Evolutionary conservation across 2,329 filamentous ascomycete genomes (phyloP).

Genomic region (Podosphaera xanthii): DNA sequence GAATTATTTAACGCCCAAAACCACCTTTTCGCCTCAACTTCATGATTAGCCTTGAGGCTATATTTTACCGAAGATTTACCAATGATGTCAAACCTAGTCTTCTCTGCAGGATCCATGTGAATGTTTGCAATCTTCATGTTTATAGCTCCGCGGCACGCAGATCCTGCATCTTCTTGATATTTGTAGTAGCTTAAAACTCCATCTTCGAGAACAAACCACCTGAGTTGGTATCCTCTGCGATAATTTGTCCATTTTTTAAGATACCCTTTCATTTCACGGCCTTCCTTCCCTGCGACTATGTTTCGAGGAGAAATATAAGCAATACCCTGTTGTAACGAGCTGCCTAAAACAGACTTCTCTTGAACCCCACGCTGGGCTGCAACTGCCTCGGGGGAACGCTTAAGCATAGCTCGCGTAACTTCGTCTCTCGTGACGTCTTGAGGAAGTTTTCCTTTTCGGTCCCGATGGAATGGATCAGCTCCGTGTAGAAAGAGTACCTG

Average conservation of each 20-base stretch:
- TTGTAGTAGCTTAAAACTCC: conserved; percentile 98
- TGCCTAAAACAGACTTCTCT: conserved; percentile 85
- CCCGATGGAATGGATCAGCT: conserved; percentile 83
- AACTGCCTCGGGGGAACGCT: conserved; percentile 81
- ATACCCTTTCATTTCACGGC: conserved; percentile 93
- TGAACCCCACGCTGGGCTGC: conserved; percentile 89
- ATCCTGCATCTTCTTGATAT: conserved; percentile 90
- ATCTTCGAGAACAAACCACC: conserved; percentile 96
- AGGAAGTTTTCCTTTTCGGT: conserved; percentile 83
- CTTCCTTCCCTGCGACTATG: conserved; percentile 55
- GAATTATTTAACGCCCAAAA: conserved; percentile 98
- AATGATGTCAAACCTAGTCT: conserved; percentile 91
- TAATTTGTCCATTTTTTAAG: conserved; percentile 99
- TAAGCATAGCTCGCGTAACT: conserved; percentile 64
- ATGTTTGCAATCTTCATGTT: conserved; percentile 94
- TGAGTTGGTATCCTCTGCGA: conserved; percentile 81
- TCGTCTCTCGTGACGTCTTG: conserved; percentile 96
- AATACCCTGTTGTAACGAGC: conserved; percentile 30
- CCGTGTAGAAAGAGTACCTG: conserved; percentile 81
- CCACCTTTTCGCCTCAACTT: conserved; percentile 95
- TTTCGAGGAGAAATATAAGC: conserved; percentile 31
- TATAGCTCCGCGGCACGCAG: conserved; percentile 88
- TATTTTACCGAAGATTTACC: conserved; percentile 98
- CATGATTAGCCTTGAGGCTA: conserved; percentile 89
- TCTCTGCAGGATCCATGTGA: conserved; percentile 92